Conservation (phyloP, 1,284 basidiomycete species). For the Boletus albobrunnescens region DNA sequence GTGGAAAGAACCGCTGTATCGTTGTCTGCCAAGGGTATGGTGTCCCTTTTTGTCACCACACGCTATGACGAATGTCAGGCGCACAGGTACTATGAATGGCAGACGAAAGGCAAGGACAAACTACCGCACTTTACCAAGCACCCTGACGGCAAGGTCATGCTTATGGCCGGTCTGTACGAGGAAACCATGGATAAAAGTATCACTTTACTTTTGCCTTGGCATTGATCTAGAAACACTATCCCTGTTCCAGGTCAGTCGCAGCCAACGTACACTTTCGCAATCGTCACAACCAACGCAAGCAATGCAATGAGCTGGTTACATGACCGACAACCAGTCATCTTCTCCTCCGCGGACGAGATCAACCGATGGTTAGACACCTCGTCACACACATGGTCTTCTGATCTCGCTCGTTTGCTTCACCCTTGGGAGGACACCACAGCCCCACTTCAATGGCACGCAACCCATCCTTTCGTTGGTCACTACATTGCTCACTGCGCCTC, state of each 20-base stretch:
- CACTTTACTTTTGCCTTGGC: neutral
- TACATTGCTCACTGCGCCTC: neutral
- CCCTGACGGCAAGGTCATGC: slow-evolving; percentile 65
- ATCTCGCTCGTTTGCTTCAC: slow-evolving; percentile 60
- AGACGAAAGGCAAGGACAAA: slow-evolving; percentile 74
- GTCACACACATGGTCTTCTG: slow-evolving; percentile 56
- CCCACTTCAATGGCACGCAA: slow-evolving; percentile 67
- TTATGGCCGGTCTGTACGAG: slow-evolving; percentile 89
- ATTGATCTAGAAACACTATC: neutral
- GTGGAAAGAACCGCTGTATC: slow-evolving; percentile 75
- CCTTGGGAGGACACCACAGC: slow-evolving; percentile 55
- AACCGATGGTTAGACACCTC: slow-evolving; percentile 77
- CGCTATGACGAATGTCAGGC: neutral
- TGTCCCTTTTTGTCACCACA: neutral
- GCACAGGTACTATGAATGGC: slow-evolving; percentile 86
- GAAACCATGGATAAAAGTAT: slow-evolving; percentile 60
- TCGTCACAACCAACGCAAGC: slow-evolving; percentile 80
- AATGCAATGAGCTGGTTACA: slow-evolving; percentile 77
- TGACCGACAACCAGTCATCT: slow-evolving; percentile 89
- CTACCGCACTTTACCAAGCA: slow-evolving; percentile 79
- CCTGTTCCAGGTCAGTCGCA: slow-evolving; percentile 45
- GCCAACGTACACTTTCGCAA: slow-evolving; percentile 79
- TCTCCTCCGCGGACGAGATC: slow-evolving; percentile 61
- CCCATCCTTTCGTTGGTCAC: neutral
- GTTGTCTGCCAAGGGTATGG: slow-evolving; percentile 76